Percentiles rank a stretch among this genome's conserved stretches.
Conservation (phyloP, 140 eudicot species). For the Ambrosia hybrid region DNA sequence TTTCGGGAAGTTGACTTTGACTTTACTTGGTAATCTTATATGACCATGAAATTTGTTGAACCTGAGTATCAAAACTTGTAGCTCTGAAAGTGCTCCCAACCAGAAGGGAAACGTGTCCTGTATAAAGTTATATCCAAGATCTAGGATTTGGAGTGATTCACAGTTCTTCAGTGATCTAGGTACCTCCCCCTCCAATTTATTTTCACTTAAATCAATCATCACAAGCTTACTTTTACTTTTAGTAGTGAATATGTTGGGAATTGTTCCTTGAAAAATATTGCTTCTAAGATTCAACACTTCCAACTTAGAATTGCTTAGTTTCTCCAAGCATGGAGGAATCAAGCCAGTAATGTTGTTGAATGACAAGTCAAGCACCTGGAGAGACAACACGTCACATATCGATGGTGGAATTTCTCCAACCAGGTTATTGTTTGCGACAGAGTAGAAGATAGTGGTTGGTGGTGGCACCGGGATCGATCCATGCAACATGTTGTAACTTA, state of each 20-base stretch:
- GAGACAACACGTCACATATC: too few species aligned
- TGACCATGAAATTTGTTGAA: slow-evolving; percentile 43
- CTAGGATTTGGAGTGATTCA: slow-evolving; percentile 32
- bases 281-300: slow-evolving; percentile 7
- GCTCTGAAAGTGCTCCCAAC: slow-evolving; percentile 33
- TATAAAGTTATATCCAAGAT: slow-evolving; percentile 31
- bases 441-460: too few species aligned
- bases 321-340: too few species aligned
- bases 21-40: not conserved
- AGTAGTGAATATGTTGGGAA: slow-evolving; percentile 17
- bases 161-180: slow-evolving; percentile 35
- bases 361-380: too few species aligned
- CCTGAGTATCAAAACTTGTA: slow-evolving; percentile 33
- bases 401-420: too few species aligned
- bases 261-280: slow-evolving; percentile 33
- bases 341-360: too few species aligned
- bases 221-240: slow-evolving; percentile 19
- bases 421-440: too few species aligned
- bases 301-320: too few species aligned
- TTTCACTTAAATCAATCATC: slow-evolving; percentile 31
- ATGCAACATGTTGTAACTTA: too few species aligned
- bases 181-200: slow-evolving; percentile 25
- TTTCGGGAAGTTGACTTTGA: slow-evolving; percentile 12
- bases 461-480: too few species aligned
- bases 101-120: slow-evolving; percentile 35